Evolutionary conservation across 192 early-diverging fungal genomes (phyloP), one percentile per base, ranked within the genome.

Genomic region (Coemansia reversa): DNA sequence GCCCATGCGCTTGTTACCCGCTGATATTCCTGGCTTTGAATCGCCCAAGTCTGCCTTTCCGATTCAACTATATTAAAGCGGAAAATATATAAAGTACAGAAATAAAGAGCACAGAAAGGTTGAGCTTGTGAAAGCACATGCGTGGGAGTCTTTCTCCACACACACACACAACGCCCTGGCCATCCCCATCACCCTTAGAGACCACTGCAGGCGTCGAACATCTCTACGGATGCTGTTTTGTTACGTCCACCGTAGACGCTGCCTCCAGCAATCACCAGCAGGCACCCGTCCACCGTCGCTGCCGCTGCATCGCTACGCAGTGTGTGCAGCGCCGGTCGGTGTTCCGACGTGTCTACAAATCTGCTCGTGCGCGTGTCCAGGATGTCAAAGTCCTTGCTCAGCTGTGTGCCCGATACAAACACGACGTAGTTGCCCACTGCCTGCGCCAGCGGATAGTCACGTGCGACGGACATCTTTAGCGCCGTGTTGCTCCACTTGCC

Each of bases 361-460:
- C 47, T 8, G 25, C 55, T 30, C 14, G 78, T 54, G 25, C 57
- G 55, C 48, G 73, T 67, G 28, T 81, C 78, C 9, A 81, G 55
- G 9, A 81, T 67, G 39, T 81, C 78, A 39, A 81, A 67, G 35
- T 69, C 78, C 53, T 81, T 81, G 69, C 59, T 72, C 48, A 47
- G 23, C 22, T 75, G 68, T 0, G 72, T 72, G 57, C 78, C 78
- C 3, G 55, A 33, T 0, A 63, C 39, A 63, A 81, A 81, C 14
- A 81, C 69, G 45, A 81, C 66, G 55, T 75, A 81, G 65, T 72
- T 55, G 58, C 78, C 78, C 45, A 74, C 66, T 1, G 64, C 60
- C 48, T 75, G 78, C 18, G 63, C 69, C 52, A 75, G 52, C 8
- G 78, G 78, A 50, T 75, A 81, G 63, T 74, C 73, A 14, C 78